Evolutionary conservation across 2,329 filamentous ascomycete genomes (phyloP).

Genomic region (Cylindrodendrum hubeiense): DNA sequence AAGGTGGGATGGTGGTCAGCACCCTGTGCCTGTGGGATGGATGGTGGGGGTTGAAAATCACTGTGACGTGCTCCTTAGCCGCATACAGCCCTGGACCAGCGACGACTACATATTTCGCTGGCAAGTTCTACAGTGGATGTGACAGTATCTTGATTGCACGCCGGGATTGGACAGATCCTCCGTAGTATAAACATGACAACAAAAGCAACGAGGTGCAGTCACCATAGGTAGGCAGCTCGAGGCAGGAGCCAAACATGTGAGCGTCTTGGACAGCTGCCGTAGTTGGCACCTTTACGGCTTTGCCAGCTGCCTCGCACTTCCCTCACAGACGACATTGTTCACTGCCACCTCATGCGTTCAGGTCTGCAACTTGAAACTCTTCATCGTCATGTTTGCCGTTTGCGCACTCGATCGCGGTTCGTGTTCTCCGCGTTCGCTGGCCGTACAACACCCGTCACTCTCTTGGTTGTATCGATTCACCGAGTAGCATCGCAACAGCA

Average conservation of each 20-base stretch:
- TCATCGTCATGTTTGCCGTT: not conserved
- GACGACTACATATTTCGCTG: not conserved
- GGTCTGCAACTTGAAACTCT: not conserved
- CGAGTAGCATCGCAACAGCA: conserved; percentile 2
- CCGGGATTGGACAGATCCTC: not conserved
- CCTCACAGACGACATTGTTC: conserved; percentile 15
- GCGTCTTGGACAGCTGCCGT: not conserved
- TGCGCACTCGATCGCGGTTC: not conserved
- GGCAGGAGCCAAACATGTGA: not conserved
- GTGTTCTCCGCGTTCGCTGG: not conserved
- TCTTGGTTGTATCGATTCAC: conserved; percentile 14
- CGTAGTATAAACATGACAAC: not conserved
- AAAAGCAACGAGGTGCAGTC: not conserved
- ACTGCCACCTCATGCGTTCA: not conserved
- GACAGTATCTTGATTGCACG: not conserved
- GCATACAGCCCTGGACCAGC: not conserved
- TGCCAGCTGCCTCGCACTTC: conserved; percentile 40
- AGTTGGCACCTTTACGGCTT: conserved; percentile 2
- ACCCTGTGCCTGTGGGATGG: not conserved
- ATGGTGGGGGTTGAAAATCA: not conserved
- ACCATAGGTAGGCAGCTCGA: not conserved
- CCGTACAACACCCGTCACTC: conserved; percentile 1
- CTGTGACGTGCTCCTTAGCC: not conserved
- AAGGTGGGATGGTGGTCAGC: not conserved
- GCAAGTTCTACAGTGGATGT: not conserved